These are phyloP conservation scores for Pseudogymnoascus sp. DNA, from an alignment of 2,329 filamentous ascomycete species.

Conservation along the genomic window DNA sequence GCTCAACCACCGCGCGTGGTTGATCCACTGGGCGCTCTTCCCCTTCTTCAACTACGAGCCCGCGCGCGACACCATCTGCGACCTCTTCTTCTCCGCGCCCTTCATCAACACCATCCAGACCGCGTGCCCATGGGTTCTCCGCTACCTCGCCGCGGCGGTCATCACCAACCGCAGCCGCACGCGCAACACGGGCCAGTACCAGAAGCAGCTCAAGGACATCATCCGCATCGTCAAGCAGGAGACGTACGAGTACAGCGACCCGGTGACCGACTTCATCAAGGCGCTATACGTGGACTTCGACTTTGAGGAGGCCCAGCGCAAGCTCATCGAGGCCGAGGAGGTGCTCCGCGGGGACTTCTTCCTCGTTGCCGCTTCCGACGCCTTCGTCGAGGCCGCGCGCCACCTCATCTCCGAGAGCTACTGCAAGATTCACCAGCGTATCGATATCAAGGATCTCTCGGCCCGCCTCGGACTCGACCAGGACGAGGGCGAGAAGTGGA, in stretches of 20 bases:
- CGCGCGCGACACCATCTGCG: conserved; percentile 82
- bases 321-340: conserved; percentile 78
- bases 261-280: conserved; percentile 91
- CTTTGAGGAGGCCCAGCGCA: conserved; percentile 91
- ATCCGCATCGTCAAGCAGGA: conserved; percentile 94
- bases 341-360: conserved; percentile 94
- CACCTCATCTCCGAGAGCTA: conserved; percentile 98
- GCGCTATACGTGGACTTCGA: conserved; percentile 94
- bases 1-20: conserved; percentile 91
- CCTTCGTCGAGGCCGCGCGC: conserved; percentile 86
- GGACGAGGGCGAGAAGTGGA: conserved; percentile 99
- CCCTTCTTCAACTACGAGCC: conserved; percentile 97
- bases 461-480: conserved; percentile 83
- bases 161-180: conserved; percentile 80
- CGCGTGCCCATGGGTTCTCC: conserved; percentile 89
- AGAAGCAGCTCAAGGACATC: conserved; percentile 98
- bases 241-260: conserved; percentile 94
- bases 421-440: conserved; percentile 99
- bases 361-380: conserved; percentile 73
- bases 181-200: conserved; percentile 78
- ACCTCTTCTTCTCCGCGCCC: conserved; percentile 91
- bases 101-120: conserved; percentile 99
- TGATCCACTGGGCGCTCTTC: conserved; percentile 98
- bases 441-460: conserved; percentile 95
- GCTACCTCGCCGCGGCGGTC: conserved; percentile 88